Percentiles rank a stretch among this genome's conserved stretches.
Evolutionary conservation across 352 stramenopile species (phyloP).

Genomic region (Pythium folliculosum): DNA sequence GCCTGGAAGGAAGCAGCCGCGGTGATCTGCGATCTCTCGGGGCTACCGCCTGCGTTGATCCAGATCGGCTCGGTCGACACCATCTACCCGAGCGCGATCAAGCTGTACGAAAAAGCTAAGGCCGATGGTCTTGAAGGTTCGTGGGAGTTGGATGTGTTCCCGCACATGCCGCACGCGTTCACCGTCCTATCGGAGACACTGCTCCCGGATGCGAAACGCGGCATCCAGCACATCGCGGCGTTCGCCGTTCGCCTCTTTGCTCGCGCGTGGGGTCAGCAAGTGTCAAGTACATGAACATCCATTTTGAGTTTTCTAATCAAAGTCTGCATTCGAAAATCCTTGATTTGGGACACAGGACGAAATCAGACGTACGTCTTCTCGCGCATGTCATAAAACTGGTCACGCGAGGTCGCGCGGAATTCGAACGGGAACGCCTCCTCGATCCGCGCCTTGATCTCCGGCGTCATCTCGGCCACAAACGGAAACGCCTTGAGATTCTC

Average conservation of each 20-base stretch:
- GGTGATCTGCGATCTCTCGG: conserved; percentile 41
- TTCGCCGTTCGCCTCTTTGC: conserved; percentile 36
- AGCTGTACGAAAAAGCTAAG: conserved; percentile 37
- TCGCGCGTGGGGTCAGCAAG: background rate
- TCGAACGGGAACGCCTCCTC: background rate
- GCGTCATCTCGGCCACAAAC: conserved; percentile 3
- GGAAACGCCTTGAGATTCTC: background rate
- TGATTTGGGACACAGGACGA: background rate
- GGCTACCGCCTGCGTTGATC: conserved; percentile 47
- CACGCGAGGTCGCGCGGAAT: background rate
- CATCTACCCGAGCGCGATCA: conserved; percentile 43
- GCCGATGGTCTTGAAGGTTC: conserved; percentile 29
- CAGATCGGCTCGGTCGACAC: conserved; percentile 51
- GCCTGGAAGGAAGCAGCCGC: conserved; percentile 43
- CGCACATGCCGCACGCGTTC: conserved; percentile 67
- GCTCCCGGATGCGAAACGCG: conserved; percentile 49
- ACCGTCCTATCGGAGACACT: conserved; percentile 47
- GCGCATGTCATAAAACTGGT: background rate
- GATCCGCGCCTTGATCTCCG: conserved; percentile 2
- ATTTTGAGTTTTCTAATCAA: too few species aligned
- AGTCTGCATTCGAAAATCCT: too few species aligned
- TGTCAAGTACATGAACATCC: too few species aligned
- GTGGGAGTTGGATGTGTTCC: conserved; percentile 49
- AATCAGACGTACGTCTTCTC: background rate
- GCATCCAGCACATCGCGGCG: conserved; percentile 40